phyloP scores from a whole-genome alignment of 768 basidiomycete species.

The Leucosporidium yakuticum region DNA sequence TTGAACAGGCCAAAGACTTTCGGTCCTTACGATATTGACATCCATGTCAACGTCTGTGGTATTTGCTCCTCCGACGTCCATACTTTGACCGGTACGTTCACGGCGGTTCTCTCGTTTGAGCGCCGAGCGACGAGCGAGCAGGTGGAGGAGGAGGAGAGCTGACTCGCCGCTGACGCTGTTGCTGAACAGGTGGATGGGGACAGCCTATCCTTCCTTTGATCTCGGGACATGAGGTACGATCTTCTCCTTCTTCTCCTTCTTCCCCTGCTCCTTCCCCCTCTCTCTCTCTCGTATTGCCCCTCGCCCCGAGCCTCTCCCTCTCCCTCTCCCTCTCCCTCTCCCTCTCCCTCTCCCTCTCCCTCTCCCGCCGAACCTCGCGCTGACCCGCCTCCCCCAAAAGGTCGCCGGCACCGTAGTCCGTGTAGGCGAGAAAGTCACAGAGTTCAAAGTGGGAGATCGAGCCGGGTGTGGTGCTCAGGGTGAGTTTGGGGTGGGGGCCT shows the following conservation, averaged over 20 bases:
- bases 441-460: slow-evolving; percentile 43
- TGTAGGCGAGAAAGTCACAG: slow-evolving; percentile 44
- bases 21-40: slow-evolving; percentile 36
- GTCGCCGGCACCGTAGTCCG: slow-evolving; percentile 36
- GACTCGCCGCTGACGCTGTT: neutral
- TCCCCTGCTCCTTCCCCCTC: too few relatives aligned
- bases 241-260: too few relatives aligned
- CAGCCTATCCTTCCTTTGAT: slow-evolving; percentile 25
- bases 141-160: too few relatives aligned
- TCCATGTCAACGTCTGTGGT: slow-evolving; percentile 34
- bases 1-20: slow-evolving; percentile 21
- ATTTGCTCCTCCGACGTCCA: slow-evolving; percentile 35
- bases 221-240: slow-evolving; percentile 32
- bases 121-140: neutral
- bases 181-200: slow-evolving; percentile 27
- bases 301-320: too few relatives aligned
- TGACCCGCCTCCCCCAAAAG: neutral
- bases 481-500: too few relatives aligned
- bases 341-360: neutral
- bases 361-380: neutral
- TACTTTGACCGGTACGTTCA: slow-evolving; percentile 34
- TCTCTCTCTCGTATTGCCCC: too few relatives aligned
- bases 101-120: neutral
- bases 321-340: neutral
- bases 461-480: slow-evolving; percentile 28